phyloP scores from a whole-genome alignment of 2,329 filamentous ascomycete species.

The Cordyceps fumosorosea region DNA sequence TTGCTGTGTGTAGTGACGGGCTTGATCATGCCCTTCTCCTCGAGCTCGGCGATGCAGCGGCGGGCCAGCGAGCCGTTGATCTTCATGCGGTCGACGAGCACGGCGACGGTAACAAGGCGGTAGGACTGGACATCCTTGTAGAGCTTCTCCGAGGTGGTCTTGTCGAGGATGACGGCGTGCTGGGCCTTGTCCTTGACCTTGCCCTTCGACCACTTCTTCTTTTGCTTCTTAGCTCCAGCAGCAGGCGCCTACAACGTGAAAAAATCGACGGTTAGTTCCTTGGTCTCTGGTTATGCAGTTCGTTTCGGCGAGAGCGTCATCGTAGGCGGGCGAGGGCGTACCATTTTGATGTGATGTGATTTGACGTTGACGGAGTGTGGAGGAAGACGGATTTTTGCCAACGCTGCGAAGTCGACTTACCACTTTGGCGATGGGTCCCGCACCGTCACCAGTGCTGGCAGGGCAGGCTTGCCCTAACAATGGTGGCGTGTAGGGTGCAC shows the following conservation, averaged over 20 bases:
- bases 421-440: slow-evolving; percentile 19
- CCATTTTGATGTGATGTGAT: slow-evolving; percentile 39
- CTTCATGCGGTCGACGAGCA: slow-evolving; percentile 99
- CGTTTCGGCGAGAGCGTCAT: slow-evolving; percentile 5
- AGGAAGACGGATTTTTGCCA: slow-evolving; percentile 26
- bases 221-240: slow-evolving; percentile 35
- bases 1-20: slow-evolving; percentile 94
- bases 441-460: slow-evolving; percentile 18
- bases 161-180: slow-evolving; percentile 98
- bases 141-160: slow-evolving; percentile 94
- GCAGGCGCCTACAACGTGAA: slow-evolving; percentile 32
- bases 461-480: slow-evolving; percentile 38
- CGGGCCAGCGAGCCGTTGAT: slow-evolving; percentile 98
- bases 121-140: slow-evolving; percentile 99
- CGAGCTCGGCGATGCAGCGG: slow-evolving; percentile 81
- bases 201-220: slow-evolving; percentile 47
- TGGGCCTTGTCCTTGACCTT: slow-evolving; percentile 99
- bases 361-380: slow-evolving; percentile 33
- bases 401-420: slow-evolving; percentile 23
- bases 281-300: slow-evolving; percentile 13
- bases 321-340: slow-evolving; percentile 22
- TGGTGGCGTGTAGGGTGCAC: slow-evolving; percentile 23
- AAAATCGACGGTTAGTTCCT: slow-evolving; percentile 9
- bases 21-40: slow-evolving; percentile 98
- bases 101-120: slow-evolving; percentile 97